These are phyloP conservation scores for Trichosporon ovoides DNA, from an alignment of 1,284 basidiomycete species.

Conservation along the genomic window DNA sequence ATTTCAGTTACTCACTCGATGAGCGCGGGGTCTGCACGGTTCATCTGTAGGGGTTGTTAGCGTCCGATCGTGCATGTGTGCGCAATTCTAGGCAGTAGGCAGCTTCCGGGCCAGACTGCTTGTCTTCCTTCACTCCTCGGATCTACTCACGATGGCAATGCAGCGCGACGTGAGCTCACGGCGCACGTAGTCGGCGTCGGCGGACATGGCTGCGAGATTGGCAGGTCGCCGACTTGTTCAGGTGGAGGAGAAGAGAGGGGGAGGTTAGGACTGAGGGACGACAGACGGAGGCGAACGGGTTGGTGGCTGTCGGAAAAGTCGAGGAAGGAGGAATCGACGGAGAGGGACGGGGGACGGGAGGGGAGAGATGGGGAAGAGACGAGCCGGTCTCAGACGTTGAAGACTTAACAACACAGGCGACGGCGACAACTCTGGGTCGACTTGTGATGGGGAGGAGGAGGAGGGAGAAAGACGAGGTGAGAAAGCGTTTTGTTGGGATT, in stretches of 20 bases:
- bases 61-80: not conserved
- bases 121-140: no score
- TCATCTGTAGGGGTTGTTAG: constrained; percentile 56
- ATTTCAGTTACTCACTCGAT: constrained; percentile 51
- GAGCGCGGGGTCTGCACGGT: constrained; percentile 86
- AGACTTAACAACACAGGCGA: not conserved
- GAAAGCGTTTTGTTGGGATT: not conserved
- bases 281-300: not conserved
- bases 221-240: constrained; percentile 14
- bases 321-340: not conserved
- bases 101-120: no score
- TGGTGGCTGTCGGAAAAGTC: constrained; percentile 3
- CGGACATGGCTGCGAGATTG: constrained; percentile 23
- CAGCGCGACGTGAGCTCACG: constrained; percentile 91
- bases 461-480: no score
- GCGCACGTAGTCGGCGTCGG: constrained; percentile 40
- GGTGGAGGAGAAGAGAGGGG: not conserved
- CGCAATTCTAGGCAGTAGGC: not conserved
- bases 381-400: not conserved
- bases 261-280: not conserved
- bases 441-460: not conserved
- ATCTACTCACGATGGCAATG: constrained; percentile 65
- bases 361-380: not conserved
- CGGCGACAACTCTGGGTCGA: not conserved
- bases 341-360: not conserved